Evolutionary conservation across 208 protist species (phyloP), one percentile per base, ranked within the genome.

Genomic region (Crithidia acanthocephali): DNA sequence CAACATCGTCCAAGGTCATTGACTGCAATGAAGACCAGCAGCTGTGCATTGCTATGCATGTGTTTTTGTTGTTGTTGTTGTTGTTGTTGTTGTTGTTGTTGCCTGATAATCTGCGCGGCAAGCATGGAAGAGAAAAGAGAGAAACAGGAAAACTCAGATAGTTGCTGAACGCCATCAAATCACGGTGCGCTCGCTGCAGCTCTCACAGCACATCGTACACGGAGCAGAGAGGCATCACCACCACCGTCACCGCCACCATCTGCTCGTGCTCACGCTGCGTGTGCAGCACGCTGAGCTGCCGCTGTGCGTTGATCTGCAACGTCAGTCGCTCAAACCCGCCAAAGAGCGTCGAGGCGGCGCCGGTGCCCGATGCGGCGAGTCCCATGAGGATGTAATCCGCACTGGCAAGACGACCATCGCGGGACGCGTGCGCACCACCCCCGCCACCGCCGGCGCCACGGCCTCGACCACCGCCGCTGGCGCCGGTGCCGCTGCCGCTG

Each of bases 231-330:
- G 90, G 80, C 58, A 83, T 82, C 11, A 94, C 74, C 0, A 93
- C 84, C 23, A 94, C 69, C 6, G 78, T 90, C 58, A 92, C 91
- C 0, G 79, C 87, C n/a, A 85, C 91, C 66, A 81, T 79, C 47
- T 86, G 65, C 44, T 90, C 80, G 58, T 85, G 73, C 44, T 92
- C 85, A 11, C 81, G 78, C 50, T 85, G 75, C 64, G 66, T 84
- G 81, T 94, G 87, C 23, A 92, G 57, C 16, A 96, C 86, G 59
- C 88, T 88, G 13, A 96, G 80, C 68, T 94, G 86, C 37, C 75
- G 56, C 53, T 72, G 74, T 11, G 74, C 78, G 57, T 96, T 96
- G 44, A 96, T 77, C 69, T 89, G 84, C 58, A 96, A 68, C 28
- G 86, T 81, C 48, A 96, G 58, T 6, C 86, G 77, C 65, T 96